phyloP scores from a whole-genome alignment of 371 early-diverging fungal genomes.

The Saksenaea vasiformis region DNA sequence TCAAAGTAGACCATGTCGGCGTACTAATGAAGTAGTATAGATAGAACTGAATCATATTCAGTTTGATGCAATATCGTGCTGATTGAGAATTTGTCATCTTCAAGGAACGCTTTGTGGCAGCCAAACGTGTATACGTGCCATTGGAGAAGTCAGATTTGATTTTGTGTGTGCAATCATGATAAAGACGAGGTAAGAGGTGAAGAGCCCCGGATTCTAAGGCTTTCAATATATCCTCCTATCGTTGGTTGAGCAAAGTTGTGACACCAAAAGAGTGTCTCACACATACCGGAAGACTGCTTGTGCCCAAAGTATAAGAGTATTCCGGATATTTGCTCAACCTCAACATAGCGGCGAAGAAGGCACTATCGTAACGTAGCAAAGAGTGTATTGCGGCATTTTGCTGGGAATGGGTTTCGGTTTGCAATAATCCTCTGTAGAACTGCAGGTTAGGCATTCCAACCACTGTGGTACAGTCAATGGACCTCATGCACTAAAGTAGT shows the following conservation, averaged over 20 bases:
- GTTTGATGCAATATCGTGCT: conserved; percentile 25
- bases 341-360: conserved; percentile 28
- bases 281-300: conserved; percentile 35
- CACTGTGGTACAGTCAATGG: neutral
- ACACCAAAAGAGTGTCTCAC: neutral
- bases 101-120: conserved; percentile 36
- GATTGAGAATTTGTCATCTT: conserved; percentile 21
- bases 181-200: conserved; percentile 35
- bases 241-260: neutral
- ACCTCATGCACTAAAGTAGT: neutral
- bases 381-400: conserved; percentile 26
- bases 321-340: conserved; percentile 21
- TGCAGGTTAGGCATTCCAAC: neutral
- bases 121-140: conserved; percentile 20
- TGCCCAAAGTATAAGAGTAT: conserved; percentile 30
- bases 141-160: conserved; percentile 2
- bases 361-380: conserved; percentile 21
- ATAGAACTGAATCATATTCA: conserved; percentile 42
- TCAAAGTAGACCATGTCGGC: conserved; percentile 28
- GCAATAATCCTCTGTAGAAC: conserved; percentile 34
- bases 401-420: conserved; percentile 21
- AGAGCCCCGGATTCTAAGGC: conserved; percentile 32
- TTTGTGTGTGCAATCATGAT: conserved; percentile 19
- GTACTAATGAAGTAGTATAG: conserved; percentile 31
- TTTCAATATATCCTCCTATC: conserved; percentile 35